Evolutionary conservation across 768 basidiomycete genomes (phyloP).

Genomic region (Leccinum pellstonianum): DNA sequence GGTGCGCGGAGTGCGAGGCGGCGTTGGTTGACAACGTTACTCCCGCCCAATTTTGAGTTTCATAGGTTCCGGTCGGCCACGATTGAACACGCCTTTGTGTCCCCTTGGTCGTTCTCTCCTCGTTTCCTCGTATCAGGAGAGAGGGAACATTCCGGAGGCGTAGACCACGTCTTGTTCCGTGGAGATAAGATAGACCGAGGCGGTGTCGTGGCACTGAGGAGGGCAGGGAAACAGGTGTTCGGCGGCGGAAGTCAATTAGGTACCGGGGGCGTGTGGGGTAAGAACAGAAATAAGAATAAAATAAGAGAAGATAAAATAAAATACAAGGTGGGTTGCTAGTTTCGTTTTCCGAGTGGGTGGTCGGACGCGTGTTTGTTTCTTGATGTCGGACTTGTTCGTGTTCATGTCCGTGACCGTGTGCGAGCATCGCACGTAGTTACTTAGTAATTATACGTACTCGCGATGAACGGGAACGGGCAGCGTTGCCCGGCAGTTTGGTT

Average conservation of each 20-base stretch:
- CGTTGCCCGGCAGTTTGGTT: not conserved
- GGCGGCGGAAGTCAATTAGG: not conserved
- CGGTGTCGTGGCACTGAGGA: not conserved
- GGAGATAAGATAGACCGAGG: constrained; percentile 8
- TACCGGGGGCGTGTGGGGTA: not conserved
- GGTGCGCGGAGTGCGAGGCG: not conserved
- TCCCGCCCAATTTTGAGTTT: not conserved
- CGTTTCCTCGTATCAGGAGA: not conserved
- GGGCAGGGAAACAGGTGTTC: not conserved
- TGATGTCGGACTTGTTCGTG: not conserved
- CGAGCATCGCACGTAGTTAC: not conserved
- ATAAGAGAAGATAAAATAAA: not conserved
- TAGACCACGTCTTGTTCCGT: constrained; percentile 1
- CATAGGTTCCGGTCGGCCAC: not conserved
- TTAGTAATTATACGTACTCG: not conserved
- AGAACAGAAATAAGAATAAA: not conserved
- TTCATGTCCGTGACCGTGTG: not conserved
- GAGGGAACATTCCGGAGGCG: not conserved
- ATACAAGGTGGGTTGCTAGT: not conserved
- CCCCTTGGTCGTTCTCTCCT: not conserved
- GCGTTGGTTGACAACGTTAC: not conserved
- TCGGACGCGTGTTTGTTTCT: not conserved
- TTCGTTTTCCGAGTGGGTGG: not conserved
- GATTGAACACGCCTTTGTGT: not conserved
- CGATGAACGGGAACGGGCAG: not conserved